phyloP scores from a whole-genome alignment of 768 basidiomycete species.

The Panus rudis region DNA sequence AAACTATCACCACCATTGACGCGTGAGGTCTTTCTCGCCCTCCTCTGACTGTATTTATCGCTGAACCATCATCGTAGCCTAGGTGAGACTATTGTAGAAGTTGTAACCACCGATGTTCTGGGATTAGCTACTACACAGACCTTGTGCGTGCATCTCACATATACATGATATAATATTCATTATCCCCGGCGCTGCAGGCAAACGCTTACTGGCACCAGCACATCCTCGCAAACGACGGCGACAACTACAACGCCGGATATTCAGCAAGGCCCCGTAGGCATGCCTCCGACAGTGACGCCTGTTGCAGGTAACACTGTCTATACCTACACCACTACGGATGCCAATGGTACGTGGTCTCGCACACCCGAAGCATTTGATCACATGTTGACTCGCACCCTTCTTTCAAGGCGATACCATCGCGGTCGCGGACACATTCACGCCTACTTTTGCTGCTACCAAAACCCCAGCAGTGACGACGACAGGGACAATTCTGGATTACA shows the following conservation, averaged over 20 bases:
- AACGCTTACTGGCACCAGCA: slow-evolving; percentile 12
- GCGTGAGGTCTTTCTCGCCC: slow-evolving; percentile 28
- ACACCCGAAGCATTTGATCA: background rate
- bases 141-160: slow-evolving; percentile 29
- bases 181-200: slow-evolving; percentile 7
- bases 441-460: slow-evolving; percentile 21
- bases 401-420: slow-evolving; percentile 15
- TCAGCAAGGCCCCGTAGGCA: slow-evolving; percentile 49
- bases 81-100: slow-evolving; percentile 47
- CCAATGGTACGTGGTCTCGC: slow-evolving; percentile 14
- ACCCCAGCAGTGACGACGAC: slow-evolving; percentile 12
- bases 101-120: slow-evolving; percentile 33
- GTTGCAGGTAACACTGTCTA: slow-evolving; percentile 18
- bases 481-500: slow-evolving; percentile 27
- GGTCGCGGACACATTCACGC: slow-evolving; percentile 26
- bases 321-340: slow-evolving; percentile 29
- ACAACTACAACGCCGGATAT: slow-evolving; percentile 10
- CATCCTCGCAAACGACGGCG: slow-evolving; percentile 7
- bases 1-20: slow-evolving; percentile 41
- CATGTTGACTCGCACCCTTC: background rate
- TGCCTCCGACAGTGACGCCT: slow-evolving; percentile 18
- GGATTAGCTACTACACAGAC: slow-evolving; percentile 36
- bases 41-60: slow-evolving; percentile 4
- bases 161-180: background rate
- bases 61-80: slow-evolving; percentile 21